Percentiles rank a stretch among this genome's conserved stretches.
Evolutionary conservation across 1,284 basidiomycete genomes (phyloP).

Genomic region (Fistulina hepatica): DNA sequence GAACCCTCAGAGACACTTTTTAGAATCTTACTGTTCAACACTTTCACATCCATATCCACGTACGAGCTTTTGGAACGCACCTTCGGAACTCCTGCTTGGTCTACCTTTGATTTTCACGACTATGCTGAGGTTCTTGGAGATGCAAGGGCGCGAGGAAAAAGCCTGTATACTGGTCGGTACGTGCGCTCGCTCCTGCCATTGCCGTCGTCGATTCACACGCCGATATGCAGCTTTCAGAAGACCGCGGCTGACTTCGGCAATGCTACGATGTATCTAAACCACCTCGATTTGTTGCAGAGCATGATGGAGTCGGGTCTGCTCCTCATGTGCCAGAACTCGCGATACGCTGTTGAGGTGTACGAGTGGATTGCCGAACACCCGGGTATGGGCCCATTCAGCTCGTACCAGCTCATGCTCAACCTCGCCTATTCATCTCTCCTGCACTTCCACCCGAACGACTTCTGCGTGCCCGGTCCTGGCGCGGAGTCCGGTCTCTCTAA

Average conservation of each 20-base stretch:
- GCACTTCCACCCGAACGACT: constrained; percentile 48
- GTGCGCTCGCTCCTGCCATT: too few species aligned
- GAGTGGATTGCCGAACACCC: constrained; percentile 43
- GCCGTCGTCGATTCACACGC: too few species aligned
- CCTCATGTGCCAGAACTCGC: constrained; percentile 28
- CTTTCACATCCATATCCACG: constrained; percentile 49
- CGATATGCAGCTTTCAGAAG: constrained; percentile 58
- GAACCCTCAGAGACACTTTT: constrained; percentile 42
- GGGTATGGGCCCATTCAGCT: constrained; percentile 49
- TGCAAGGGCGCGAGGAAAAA: constrained; percentile 25
- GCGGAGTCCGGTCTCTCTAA: constrained; percentile 42
- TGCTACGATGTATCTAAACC: constrained; percentile 36
- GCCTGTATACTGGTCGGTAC: constrained; percentile 52
- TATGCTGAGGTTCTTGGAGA: constrained; percentile 38
- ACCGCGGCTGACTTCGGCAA: constrained; percentile 41
- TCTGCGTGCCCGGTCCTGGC: constrained; percentile 50
- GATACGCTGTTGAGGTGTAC: constrained; percentile 43
- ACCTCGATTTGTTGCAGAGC: constrained; percentile 43
- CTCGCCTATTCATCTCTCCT: constrained; percentile 44
- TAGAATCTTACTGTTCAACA: constrained; percentile 49
- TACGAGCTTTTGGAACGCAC: constrained; percentile 41
- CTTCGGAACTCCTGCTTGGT: constrained; percentile 43
- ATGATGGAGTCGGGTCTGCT: constrained; percentile 43
- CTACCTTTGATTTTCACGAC: constrained; percentile 31
- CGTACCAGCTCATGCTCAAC: constrained; percentile 46